Conservation (phyloP, 1,284 basidiomycete species). For the Cutaneotrichosporon curvatum region DNA sequence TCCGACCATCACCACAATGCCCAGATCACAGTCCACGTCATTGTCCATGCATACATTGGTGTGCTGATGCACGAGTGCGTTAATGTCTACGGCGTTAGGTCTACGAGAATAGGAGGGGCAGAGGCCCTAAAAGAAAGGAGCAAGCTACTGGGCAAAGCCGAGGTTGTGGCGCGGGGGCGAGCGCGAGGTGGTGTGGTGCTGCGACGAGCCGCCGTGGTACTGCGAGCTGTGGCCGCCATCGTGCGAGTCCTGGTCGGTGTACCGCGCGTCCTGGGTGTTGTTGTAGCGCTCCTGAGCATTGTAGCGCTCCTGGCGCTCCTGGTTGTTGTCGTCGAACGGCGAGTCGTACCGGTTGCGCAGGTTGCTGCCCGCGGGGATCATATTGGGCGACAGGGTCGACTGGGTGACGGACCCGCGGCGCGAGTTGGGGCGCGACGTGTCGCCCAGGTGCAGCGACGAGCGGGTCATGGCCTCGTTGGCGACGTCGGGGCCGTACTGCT, state of each 20-base stretch:
- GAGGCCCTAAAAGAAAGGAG: too few relatives aligned
- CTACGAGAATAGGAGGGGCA: not conserved
- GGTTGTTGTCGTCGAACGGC: slow-evolving; percentile 10
- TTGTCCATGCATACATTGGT: not conserved
- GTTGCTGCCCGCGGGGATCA: not conserved
- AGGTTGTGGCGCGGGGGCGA: too few relatives aligned
- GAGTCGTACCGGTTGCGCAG: slow-evolving; percentile 8
- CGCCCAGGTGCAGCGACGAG: slow-evolving; percentile 32
- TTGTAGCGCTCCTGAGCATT: too few relatives aligned
- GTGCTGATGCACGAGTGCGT: slow-evolving; percentile 1
- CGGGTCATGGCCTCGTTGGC: slow-evolving; percentile 37
- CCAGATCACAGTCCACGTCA: too few relatives aligned
- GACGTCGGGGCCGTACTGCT: slow-evolving; percentile 41
- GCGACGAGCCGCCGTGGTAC: too few relatives aligned
- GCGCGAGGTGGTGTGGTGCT: too few relatives aligned
- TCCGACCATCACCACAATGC: too few relatives aligned
- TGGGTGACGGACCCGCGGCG: slow-evolving; percentile 9
- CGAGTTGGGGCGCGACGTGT: slow-evolving; percentile 8
- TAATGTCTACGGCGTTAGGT: not conserved
- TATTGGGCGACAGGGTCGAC: not conserved
- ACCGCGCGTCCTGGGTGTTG: too few relatives aligned
- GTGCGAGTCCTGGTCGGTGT: too few relatives aligned
- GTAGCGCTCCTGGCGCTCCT: too few relatives aligned
- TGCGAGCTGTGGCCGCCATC: too few relatives aligned
- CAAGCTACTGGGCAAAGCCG: too few relatives aligned